Percentiles rank a stretch among this genome's conserved stretches.
Evolutionary conservation across 768 basidiomycete species (phyloP).

Genomic region (Coprinopsis strossmayeri): DNA sequence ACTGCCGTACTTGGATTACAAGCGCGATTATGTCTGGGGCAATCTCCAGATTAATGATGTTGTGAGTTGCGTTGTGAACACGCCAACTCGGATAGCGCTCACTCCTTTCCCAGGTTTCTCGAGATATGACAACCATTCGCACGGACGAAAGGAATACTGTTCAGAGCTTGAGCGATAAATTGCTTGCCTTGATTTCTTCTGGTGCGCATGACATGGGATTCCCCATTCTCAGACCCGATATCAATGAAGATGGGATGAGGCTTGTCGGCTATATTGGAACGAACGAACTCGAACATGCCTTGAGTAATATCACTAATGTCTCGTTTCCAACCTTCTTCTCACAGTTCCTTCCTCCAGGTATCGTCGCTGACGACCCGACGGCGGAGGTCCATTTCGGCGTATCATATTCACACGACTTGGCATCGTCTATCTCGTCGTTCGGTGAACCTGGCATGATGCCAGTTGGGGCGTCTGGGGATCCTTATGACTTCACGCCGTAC

Average conservation of each 20-base stretch:
- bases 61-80: conserved; percentile 51
- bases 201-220: conserved; percentile 80
- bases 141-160: conserved; percentile 75
- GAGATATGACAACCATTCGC: conserved; percentile 62
- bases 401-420: conserved; percentile 31
- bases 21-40: conserved; percentile 88
- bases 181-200: conserved; percentile 48
- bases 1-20: conserved; percentile 88
- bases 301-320: conserved; percentile 45
- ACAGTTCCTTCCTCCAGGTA: conserved; percentile 35
- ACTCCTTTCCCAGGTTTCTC: conserved; percentile 45
- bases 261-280: conserved; percentile 89
- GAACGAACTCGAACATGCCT: conserved; percentile 90
- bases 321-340: neutral
- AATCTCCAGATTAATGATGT: conserved; percentile 69
- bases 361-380: conserved; percentile 70
- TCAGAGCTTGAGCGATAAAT: conserved; percentile 61
- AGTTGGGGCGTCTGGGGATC: conserved; percentile 32
- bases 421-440: conserved; percentile 59
- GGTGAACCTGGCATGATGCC: neutral
- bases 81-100: too few species aligned
- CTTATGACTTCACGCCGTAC: conserved; percentile 79
- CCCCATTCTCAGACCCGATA: conserved; percentile 64
- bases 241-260: conserved; percentile 39
- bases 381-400: conserved; percentile 61